These are phyloP conservation scores for Leccinum disarticulatum DNA, from an alignment of 768 basidiomycete species.

Conservation along the genomic window DNA sequence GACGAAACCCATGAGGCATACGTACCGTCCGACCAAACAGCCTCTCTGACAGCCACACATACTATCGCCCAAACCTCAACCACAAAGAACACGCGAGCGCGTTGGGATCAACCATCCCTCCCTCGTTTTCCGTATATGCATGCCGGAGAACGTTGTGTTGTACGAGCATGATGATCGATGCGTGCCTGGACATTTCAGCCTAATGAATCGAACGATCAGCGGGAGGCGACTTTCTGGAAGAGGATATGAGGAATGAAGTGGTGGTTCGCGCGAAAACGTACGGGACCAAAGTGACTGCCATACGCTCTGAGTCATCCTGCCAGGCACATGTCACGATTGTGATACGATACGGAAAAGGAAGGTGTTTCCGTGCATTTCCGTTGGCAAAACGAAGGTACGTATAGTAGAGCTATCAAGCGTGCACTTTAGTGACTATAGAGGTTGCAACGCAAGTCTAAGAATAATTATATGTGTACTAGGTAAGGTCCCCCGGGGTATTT, in stretches of 20 bases:
- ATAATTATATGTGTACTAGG: no score
- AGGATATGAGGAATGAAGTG: slow-evolving; percentile 1
- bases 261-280: slow-evolving; percentile 34
- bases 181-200: slow-evolving; percentile 63
- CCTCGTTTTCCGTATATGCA: slow-evolving; percentile 65
- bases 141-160: slow-evolving; percentile 95
- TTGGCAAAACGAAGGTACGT: no score
- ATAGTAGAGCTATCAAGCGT: no score
- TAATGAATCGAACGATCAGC: slow-evolving; percentile 68
- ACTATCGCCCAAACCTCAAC: slow-evolving; percentile 25
- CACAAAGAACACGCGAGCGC: slow-evolving; percentile 72
- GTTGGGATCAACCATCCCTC: slow-evolving; percentile 80
- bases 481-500: no score
- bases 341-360: no score
- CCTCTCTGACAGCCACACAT: slow-evolving; percentile 49
- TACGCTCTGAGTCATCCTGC: slow-evolving; percentile 52
- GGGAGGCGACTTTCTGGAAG: slow-evolving; percentile 63
- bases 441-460: no score
- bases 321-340: no score
- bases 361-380: no score
- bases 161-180: slow-evolving; percentile 72
- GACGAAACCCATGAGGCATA: slow-evolving; percentile 4
- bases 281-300: slow-evolving; percentile 67
- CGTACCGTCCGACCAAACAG: slow-evolving; percentile 71
- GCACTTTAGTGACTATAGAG: no score